phyloP scores from a whole-genome alignment of 1,139 yeast species.

The Yamadazyma blattariae region DNA sequence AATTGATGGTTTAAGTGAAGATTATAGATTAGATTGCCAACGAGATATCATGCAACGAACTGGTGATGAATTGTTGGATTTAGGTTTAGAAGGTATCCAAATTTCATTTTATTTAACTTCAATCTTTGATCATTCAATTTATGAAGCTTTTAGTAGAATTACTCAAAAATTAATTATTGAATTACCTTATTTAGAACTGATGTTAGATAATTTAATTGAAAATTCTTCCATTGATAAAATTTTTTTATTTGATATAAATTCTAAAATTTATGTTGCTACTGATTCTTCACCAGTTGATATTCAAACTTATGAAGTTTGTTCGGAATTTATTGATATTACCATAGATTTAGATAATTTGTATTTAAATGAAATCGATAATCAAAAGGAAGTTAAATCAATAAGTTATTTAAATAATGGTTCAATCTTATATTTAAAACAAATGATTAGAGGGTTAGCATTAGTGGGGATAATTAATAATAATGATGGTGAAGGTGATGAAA shows the following conservation, averaged over 20 bases:
- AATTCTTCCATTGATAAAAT: conserved; percentile 92
- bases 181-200: conserved; percentile 80
- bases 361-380: conserved; percentile 32
- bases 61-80: conserved; percentile 86
- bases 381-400: conserved; percentile 55
- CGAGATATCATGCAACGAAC: conserved; percentile 95
- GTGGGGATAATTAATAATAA: conserved; percentile 79
- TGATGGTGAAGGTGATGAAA: conserved; percentile 35
- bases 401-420: conserved; percentile 82
- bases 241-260: conserved; percentile 84
- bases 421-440: conserved; percentile 77
- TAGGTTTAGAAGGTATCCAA: conserved; percentile 88
- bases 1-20: conserved; percentile 92
- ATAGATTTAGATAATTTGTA: conserved; percentile 80
- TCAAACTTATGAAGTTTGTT: conserved; percentile 93
- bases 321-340: conserved; percentile 93
- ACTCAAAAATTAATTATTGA: conserved; percentile 90
- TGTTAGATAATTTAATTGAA: conserved; percentile 84
- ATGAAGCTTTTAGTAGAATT: conserved; percentile 91
- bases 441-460: conserved; percentile 89
- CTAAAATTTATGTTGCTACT: conserved; percentile 95
- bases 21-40: conserved; percentile 89
- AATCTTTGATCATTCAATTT: conserved; percentile 91
- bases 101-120: conserved; percentile 89
- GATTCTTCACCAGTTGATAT: conserved; percentile 95